phyloP scores from a whole-genome alignment of 768 basidiomycete species.

The Psilocybe tampanensis region DNA sequence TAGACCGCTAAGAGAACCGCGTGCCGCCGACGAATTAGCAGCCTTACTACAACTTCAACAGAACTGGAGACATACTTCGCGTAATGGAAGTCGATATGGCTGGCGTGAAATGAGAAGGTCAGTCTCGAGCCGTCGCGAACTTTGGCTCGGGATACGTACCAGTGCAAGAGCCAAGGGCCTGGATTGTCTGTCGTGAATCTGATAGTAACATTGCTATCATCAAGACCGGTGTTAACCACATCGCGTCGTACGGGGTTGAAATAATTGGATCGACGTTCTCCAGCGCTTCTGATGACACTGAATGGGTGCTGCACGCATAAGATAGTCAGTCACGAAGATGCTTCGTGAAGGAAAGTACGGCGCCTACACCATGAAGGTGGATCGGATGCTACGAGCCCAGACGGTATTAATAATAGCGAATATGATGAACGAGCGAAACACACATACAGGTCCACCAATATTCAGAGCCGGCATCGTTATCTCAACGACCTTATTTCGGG shows the following conservation, averaged over 20 bases:
- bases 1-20: constrained; percentile 28
- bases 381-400: constrained; percentile 34
- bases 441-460: constrained; percentile 38
- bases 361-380: constrained; percentile 38
- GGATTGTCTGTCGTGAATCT: constrained; percentile 54
- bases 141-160: constrained; percentile 29
- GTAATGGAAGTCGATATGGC: constrained; percentile 59
- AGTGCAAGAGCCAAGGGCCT: constrained; percentile 55
- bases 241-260: constrained; percentile 40
- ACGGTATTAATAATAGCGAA: background rate
- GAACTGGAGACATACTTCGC: constrained; percentile 32
- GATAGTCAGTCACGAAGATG: background rate
- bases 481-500: constrained; percentile 42
- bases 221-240: constrained; percentile 33
- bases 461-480: constrained; percentile 34
- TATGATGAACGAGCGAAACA: background rate
- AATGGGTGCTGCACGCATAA: constrained; percentile 39
- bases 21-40: background rate
- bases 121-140: background rate
- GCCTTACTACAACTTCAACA: background rate
- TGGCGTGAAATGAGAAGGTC: constrained; percentile 12
- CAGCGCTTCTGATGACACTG: constrained; percentile 45
- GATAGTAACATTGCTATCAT: constrained; percentile 43
- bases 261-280: constrained; percentile 40
- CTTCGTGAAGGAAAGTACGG: background rate